Evolutionary conservation across 805 yeast species (phyloP).

Genomic region (Myxozyma kluyveri): DNA sequence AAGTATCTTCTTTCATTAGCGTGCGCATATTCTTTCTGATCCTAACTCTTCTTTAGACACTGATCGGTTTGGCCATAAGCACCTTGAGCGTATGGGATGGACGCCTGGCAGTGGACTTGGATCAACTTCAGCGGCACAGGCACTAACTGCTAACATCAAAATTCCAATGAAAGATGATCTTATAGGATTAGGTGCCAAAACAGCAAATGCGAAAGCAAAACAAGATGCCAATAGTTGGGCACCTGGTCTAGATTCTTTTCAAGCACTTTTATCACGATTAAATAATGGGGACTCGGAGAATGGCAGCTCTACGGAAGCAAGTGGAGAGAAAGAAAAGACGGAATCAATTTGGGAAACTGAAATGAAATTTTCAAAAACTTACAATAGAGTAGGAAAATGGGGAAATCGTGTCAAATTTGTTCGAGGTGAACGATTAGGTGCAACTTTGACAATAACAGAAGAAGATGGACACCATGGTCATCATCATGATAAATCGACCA

Average conservation of each 20-base stretch:
- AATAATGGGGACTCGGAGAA: constrained; percentile 57
- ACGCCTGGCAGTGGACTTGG: constrained; percentile 89
- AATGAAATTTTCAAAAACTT: constrained; percentile 50
- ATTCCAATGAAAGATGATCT: constrained; percentile 79
- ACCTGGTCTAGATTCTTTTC: constrained; percentile 90
- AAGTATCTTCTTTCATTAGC: too few species aligned
- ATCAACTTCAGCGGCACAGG: constrained; percentile 42
- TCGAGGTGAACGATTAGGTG: constrained; percentile 74
- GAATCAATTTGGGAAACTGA: constrained; percentile 52
- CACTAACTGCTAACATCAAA: constrained; percentile 77
- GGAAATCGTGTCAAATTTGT: constrained; percentile 87
- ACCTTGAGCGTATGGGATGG: constrained; percentile 85
- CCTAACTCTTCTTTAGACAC: constrained; percentile 45
- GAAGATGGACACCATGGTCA: constrained; percentile 1
- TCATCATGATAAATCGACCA: constrained; percentile 16
- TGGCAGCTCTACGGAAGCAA: neutral
- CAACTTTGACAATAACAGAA: constrained; percentile 50
- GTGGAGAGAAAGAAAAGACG: constrained; percentile 32
- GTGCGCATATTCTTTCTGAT: neutral
- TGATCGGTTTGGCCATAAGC: constrained; percentile 81
- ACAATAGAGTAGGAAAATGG: constrained; percentile 56
- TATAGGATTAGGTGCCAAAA: constrained; percentile 66
- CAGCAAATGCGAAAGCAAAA: constrained; percentile 58
- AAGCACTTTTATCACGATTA: constrained; percentile 79
- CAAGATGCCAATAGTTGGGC: constrained; percentile 73